A percentile compares a stretch with the other conserved stretches of the same genome.
These are phyloP conservation scores for Diaporthe caulivora DNA, from an alignment of 2,329 filamentous ascomycete genomes.

Conservation along the genomic window DNA sequence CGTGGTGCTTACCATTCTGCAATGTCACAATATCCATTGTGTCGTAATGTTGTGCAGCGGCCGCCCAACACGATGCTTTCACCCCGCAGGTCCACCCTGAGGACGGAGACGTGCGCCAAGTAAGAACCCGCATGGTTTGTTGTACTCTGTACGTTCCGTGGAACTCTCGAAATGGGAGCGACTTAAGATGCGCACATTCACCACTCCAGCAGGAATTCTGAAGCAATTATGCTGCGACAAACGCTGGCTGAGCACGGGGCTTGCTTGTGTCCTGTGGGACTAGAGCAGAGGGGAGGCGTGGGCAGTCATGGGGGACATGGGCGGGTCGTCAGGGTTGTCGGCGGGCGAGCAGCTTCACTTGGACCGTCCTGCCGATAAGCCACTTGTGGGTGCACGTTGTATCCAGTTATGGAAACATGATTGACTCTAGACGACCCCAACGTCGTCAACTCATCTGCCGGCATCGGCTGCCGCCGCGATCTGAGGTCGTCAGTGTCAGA, in stretches of 20 bases:
- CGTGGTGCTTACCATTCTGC: background rate
- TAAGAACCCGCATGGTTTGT: slow-evolving; percentile 21
- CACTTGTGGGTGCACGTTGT: background rate
- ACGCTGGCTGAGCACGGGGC: slow-evolving; percentile 11
- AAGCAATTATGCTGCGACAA: slow-evolving; percentile 23
- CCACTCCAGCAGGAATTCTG: slow-evolving; percentile 22
- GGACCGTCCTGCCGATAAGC: background rate
- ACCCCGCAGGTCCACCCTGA: slow-evolving; percentile 23
- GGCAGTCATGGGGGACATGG: background rate
- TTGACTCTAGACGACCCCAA: slow-evolving; percentile 13
- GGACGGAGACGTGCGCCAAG: slow-evolving; percentile 8
- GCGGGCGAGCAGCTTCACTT: background rate
- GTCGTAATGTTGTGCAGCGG: slow-evolving; percentile 2
- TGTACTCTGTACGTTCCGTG: background rate
- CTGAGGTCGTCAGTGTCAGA: slow-evolving; percentile 29
- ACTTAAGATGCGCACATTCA: slow-evolving; percentile 16
- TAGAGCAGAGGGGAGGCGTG: background rate
- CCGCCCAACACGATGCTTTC: slow-evolving; percentile 1
- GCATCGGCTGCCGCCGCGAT: slow-evolving; percentile 34
- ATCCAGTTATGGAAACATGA: slow-evolving; percentile 25
- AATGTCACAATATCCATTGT: slow-evolving; percentile 30
- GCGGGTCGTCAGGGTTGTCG: background rate
- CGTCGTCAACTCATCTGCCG: slow-evolving; percentile 25
- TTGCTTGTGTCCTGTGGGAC: background rate
- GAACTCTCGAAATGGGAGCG: slow-evolving; percentile 15